These are phyloP conservation scores for Pythium oligandrum DNA, from an alignment of 352 stramenopile genomes.

Conservation along the genomic window DNA sequence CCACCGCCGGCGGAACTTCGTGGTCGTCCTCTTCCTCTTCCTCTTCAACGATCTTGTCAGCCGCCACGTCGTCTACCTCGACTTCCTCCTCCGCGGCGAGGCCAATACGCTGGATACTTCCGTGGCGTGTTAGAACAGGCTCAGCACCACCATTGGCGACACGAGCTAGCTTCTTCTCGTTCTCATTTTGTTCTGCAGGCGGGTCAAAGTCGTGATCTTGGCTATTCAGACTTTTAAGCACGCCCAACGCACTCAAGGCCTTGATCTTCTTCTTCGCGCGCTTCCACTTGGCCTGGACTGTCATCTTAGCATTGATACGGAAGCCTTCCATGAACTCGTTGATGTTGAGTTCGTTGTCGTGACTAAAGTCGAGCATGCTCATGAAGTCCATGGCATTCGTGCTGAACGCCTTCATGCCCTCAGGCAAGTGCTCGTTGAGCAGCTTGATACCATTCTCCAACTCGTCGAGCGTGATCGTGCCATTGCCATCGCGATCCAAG, in stretches of 20 bases:
- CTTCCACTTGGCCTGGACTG: slow-evolving; percentile 84
- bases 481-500: slow-evolving; percentile 76
- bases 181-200: slow-evolving; percentile 15
- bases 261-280: slow-evolving; percentile 85
- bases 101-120: slow-evolving; percentile 62
- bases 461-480: slow-evolving; percentile 80
- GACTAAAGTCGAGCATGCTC: slow-evolving; percentile 82
- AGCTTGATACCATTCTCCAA: slow-evolving; percentile 76
- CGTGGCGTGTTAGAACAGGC: slow-evolving; percentile 54
- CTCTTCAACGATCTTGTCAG: slow-evolving; percentile 22
- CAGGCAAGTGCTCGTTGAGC: slow-evolving; percentile 72
- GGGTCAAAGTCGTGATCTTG: slow-evolving; percentile 10
- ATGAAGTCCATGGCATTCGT: slow-evolving; percentile 75
- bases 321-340: slow-evolving; percentile 90
- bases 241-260: slow-evolving; percentile 71
- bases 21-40: slow-evolving; percentile 23
- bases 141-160: slow-evolving; percentile 28
- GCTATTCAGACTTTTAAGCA: slow-evolving; percentile 34
- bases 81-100: slow-evolving; percentile 14
- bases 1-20: not conserved
- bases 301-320: slow-evolving; percentile 82
- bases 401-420: slow-evolving; percentile 60
- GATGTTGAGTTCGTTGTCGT: slow-evolving; percentile 87
- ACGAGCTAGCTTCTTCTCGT: slow-evolving; percentile 20
- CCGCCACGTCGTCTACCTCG: slow-evolving; percentile 11